Evolutionary conservation across 2,329 filamentous ascomycete genomes (phyloP).

Genomic region (Ophiostoma perfectum): DNA sequence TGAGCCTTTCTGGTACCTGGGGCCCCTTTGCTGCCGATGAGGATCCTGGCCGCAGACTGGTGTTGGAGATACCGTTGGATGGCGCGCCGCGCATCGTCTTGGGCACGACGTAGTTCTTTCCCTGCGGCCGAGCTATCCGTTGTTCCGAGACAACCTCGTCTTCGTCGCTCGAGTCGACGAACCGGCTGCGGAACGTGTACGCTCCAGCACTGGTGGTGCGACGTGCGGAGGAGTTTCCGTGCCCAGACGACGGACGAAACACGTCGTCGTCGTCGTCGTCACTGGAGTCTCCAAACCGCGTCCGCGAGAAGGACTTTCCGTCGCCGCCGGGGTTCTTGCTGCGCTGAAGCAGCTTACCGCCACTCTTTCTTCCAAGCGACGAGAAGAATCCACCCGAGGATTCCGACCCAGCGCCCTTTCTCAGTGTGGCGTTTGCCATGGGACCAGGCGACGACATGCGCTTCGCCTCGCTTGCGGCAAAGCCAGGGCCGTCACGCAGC

Average conservation of each 20-base stretch:
- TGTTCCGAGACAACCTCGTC: conserved; percentile 34
- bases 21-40: background rate
- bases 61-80: conserved; percentile 24
- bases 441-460: conserved; percentile 27
- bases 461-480: conserved; percentile 1
- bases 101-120: conserved; percentile 51
- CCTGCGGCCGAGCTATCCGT: conserved; percentile 37
- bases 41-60: conserved; percentile 11
- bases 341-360: conserved; percentile 32
- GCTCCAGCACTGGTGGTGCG: conserved; percentile 4
- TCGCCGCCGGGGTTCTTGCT: conserved; percentile 38
- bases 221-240: conserved; percentile 12
- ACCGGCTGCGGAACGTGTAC: conserved; percentile 46
- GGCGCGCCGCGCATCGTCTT: conserved; percentile 32
- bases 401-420: conserved; percentile 1
- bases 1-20: background rate
- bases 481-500: conserved; percentile 38
- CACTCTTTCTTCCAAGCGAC: conserved; percentile 39
- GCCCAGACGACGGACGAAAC: background rate
- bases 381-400: conserved; percentile 37
- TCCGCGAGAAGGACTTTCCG: conserved; percentile 3
- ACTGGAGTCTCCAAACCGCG: conserved; percentile 56
- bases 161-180: conserved; percentile 63
- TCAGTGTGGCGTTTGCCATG: conserved; percentile 13
- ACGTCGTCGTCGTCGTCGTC: conserved; percentile 38